These are phyloP conservation scores for Wickerhamiella spandovensis DNA, from an alignment of 805 yeast species.

Conservation along the genomic window DNA sequence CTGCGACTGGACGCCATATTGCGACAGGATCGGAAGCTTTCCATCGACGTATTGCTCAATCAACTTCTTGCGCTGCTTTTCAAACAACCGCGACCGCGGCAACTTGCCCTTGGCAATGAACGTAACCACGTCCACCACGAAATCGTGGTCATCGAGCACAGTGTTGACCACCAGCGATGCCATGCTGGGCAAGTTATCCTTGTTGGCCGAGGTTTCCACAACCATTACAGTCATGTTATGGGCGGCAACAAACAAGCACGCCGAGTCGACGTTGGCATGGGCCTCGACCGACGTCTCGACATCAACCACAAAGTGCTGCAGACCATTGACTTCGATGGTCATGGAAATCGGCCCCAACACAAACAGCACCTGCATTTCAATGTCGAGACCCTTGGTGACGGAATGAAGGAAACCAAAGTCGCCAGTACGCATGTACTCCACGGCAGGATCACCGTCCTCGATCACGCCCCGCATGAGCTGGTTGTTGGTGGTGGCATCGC, in stretches of 20 bases:
- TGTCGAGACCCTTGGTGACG: slow-evolving; percentile 34
- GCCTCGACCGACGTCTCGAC: slow-evolving; percentile 56
- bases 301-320: slow-evolving; percentile 82
- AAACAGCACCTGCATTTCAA: slow-evolving; percentile 62
- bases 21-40: slow-evolving; percentile 24
- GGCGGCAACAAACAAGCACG: slow-evolving; percentile 58
- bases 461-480: slow-evolving; percentile 51
- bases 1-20: slow-evolving; percentile 9
- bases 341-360: slow-evolving; percentile 74
- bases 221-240: slow-evolving; percentile 69
- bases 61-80: slow-evolving; percentile 62
- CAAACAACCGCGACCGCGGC: slow-evolving; percentile 59
- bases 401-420: slow-evolving; percentile 87
- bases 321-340: slow-evolving; percentile 82
- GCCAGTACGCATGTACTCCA: slow-evolving; percentile 74
- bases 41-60: slow-evolving; percentile 43
- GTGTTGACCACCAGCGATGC: slow-evolving; percentile 75
- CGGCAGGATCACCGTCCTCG: slow-evolving; percentile 46
- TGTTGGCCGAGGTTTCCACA: slow-evolving; percentile 35
- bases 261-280: slow-evolving; percentile 31
- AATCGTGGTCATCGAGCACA: slow-evolving; percentile 65
- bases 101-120: slow-evolving; percentile 53
- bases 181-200: slow-evolving; percentile 46
- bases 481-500: slow-evolving; percentile 37
- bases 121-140: slow-evolving; percentile 71